Evolutionary conservation across 352 stramenopile species (phyloP).

Genomic region (Globisporangium emineosum): DNA sequence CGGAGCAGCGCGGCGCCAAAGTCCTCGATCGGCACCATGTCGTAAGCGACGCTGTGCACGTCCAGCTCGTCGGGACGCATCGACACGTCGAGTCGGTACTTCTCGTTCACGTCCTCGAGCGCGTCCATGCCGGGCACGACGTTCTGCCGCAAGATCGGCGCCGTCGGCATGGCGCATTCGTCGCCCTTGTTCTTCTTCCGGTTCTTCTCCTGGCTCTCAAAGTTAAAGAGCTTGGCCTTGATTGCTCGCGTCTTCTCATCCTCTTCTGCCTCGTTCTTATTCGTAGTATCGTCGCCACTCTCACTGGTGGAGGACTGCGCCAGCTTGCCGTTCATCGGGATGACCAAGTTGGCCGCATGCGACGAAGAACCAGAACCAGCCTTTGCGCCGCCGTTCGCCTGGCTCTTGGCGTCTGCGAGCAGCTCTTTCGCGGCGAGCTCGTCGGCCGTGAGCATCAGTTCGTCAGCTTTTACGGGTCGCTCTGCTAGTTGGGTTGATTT

Average conservation of each 20-base stretch:
- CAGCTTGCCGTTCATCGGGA: slow-evolving; percentile 31
- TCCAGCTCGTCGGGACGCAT: slow-evolving; percentile 77
- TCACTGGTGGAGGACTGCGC: neutral
- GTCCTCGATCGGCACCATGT: slow-evolving; percentile 89
- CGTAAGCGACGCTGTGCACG: slow-evolving; percentile 83
- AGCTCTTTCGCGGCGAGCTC: slow-evolving; percentile 37
- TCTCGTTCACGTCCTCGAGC: slow-evolving; percentile 71
- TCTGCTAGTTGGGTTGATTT: neutral
- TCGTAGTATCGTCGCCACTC: neutral
- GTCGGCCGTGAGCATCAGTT: slow-evolving; percentile 25
- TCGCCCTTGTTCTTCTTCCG: slow-evolving; percentile 15
- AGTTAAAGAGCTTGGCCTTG: slow-evolving; percentile 40
- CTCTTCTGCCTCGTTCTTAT: neutral
- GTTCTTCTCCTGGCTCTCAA: slow-evolving; percentile 24
- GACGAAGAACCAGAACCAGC: neutral
- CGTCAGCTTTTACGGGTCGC: neutral
- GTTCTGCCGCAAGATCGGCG: slow-evolving; percentile 76
- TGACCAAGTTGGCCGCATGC: slow-evolving; percentile 39
- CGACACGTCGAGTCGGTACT: slow-evolving; percentile 83
- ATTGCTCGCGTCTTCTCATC: slow-evolving; percentile 20
- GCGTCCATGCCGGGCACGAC: slow-evolving; percentile 60
- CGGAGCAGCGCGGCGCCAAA: slow-evolving; percentile 95
- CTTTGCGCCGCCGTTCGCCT: slow-evolving; percentile 3
- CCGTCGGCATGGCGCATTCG: slow-evolving; percentile 1
- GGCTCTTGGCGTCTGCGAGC: slow-evolving; percentile 31